Base-by-base conservation (phyloP, 768 basidiomycete genomes). In the Termitomyces sp. region DNA sequence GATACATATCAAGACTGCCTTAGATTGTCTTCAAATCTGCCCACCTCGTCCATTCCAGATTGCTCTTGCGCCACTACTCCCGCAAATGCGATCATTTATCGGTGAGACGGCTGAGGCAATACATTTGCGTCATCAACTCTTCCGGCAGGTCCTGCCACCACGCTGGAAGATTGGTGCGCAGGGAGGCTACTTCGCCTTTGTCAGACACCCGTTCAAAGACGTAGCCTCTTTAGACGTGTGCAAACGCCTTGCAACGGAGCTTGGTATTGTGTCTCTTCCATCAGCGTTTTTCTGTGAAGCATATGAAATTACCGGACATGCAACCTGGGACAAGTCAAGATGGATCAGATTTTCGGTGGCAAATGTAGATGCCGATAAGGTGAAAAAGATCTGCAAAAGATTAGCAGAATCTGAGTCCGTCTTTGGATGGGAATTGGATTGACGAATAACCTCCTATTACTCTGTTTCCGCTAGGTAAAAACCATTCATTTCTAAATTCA, bases 261-360 rank as follows among this genome's bases (percentile, higher is more conserved):
- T 79, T 2, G 92, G 91, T 1, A 81, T 93, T 0, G 71, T 90
- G 5, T 75, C 76, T 1, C 74, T 93, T 3, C 91, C 91, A 1
- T 83, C 80, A 1, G 71, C 71, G 0, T 90, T 91, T 68, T 90
- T 91, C 67, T 71, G 63, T 22, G 61, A 66, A 28, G 63, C 67
- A 40, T 75, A 75, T 4, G 73, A 36, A 5, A 10, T 6, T n/a
- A 71, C 62, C 74, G 74, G 28, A 45, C 35, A 52, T 7, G 33
- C 56, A 46, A 65, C 48, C 2, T 43, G 57, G 65, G 81, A 79
- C 7, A 76, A 76, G 63, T 79, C 83, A 40, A 71, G 79, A 55
- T 92, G 88, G 87, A 72, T 92, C 32, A 78, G 90, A 54, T 88
- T 93, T 68, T 89, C 88, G 10, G 86, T 92, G 3, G 88, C 90